phyloP scores from a whole-genome alignment of 805 yeast genomes.

The Cyberlindnera petersonii region DNA sequence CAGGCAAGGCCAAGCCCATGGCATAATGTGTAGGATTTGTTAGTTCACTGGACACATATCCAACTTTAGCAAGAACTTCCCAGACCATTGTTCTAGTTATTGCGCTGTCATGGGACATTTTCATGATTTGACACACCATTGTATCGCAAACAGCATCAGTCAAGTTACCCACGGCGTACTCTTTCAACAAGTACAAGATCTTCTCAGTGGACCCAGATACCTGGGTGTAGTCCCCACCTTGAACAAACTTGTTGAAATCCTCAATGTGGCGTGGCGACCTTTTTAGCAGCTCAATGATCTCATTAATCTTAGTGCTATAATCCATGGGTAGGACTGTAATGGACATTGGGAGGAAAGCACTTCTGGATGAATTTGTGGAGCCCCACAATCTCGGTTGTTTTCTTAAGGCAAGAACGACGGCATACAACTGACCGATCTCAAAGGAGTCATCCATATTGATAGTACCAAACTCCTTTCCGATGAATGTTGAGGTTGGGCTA shows the following conservation, averaged over 20 bases:
- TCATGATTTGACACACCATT: constrained; percentile 38
- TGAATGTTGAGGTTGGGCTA: constrained; percentile 20
- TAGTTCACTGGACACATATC: constrained; percentile 17
- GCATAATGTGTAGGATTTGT: constrained; percentile 53
- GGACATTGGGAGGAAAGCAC: constrained; percentile 37
- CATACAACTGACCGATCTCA: constrained; percentile 33
- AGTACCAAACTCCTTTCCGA: constrained; percentile 20
- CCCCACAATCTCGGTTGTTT: constrained; percentile 48
- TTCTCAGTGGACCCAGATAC: constrained; percentile 28
- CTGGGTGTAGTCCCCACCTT: constrained; percentile 7
- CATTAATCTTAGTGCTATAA: constrained; percentile 33
- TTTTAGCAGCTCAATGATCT: constrained; percentile 29
- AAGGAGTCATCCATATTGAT: constrained; percentile 7
- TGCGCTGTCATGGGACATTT: constrained; percentile 34
- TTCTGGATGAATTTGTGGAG: constrained; percentile 28
- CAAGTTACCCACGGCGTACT: constrained; percentile 53
- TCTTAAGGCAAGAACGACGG: constrained; percentile 47
- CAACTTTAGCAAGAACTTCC: constrained; percentile 39
- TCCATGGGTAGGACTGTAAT: constrained; percentile 42
- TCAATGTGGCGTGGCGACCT: constrained; percentile 20
- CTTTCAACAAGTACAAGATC: constrained; percentile 44
- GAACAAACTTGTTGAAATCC: constrained; percentile 25
- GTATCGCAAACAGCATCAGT: constrained; percentile 47
- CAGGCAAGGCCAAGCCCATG: constrained; percentile 42
- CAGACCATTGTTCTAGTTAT: constrained; percentile 53